Conservation (phyloP, 2,329 filamentous ascomycete species). For the Colletotrichum euphorbiae region DNA sequence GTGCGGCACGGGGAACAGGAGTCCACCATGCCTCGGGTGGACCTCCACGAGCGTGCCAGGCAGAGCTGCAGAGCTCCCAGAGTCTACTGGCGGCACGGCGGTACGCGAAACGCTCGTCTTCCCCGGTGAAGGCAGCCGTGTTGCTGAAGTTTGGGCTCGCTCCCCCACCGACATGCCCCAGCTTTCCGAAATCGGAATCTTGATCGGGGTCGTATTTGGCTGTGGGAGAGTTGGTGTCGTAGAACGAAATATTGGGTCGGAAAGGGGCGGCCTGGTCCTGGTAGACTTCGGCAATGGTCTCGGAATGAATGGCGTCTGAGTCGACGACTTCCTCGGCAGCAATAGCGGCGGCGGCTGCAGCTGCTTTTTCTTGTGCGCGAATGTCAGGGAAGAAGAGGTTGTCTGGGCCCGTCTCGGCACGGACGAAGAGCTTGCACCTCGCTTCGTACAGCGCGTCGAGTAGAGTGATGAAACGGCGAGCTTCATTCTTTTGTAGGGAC, state of each 20-base stretch:
- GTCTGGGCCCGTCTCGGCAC: conserved; percentile 76
- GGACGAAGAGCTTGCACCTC: conserved; percentile 79
- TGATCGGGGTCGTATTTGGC: conserved; percentile 67
- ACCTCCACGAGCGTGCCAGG: conserved; percentile 75
- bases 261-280: conserved; percentile 83
- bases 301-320: conserved; percentile 55
- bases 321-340: conserved; percentile 39
- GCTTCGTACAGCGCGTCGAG: conserved; percentile 86
- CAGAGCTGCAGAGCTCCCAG: conserved; percentile 82
- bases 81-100: conserved; percentile 81
- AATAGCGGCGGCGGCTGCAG: neutral
- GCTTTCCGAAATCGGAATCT: conserved; percentile 65
- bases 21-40: conserved; percentile 64
- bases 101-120: conserved; percentile 86
- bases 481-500: conserved; percentile 80
- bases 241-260: conserved; percentile 80
- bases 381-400: conserved; percentile 81
- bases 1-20: conserved; percentile 70
- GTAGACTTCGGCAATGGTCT: conserved; percentile 73
- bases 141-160: conserved; percentile 74
- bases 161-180: conserved; percentile 33
- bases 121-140: conserved; percentile 77
- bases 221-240: conserved; percentile 60
- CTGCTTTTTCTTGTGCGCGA: conserved; percentile 27
- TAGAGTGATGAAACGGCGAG: conserved; percentile 81